A percentile compares a stretch with the other conserved stretches of the same genome.
phyloP scores from a whole-genome alignment of 768 basidiomycete species.

The Pleurotus ostreatus region DNA sequence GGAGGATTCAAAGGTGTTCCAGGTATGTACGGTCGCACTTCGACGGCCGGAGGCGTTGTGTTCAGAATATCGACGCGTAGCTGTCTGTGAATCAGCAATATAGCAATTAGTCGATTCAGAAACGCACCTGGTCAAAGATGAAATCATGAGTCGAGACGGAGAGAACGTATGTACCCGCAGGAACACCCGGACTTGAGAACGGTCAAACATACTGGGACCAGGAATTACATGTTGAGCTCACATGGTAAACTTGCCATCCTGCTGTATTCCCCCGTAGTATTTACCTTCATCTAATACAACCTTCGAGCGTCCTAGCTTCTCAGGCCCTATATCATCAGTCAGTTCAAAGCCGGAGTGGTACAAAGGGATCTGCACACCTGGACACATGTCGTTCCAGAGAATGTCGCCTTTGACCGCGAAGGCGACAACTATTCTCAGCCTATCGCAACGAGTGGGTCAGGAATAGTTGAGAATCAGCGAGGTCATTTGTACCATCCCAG shows the following conservation, averaged over 20 bases:
- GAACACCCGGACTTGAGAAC: slow-evolving; percentile 56
- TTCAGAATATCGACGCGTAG: slow-evolving; percentile 63
- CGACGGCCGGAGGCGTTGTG: slow-evolving; percentile 24
- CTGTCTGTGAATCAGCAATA: slow-evolving; percentile 30
- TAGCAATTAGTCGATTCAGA: background rate
- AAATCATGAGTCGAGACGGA: slow-evolving; percentile 66
- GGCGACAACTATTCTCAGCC: slow-evolving; percentile 29
- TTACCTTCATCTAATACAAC: slow-evolving; percentile 60
- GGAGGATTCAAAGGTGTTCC: slow-evolving; percentile 68
- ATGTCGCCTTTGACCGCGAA: slow-evolving; percentile 60
- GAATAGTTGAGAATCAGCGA: slow-evolving; percentile 1
- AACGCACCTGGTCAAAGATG: slow-evolving; percentile 62
- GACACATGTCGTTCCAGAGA: slow-evolving; percentile 70
- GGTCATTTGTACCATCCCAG: slow-evolving; percentile 19
- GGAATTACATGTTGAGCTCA: slow-evolving; percentile 26
- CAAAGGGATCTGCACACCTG: slow-evolving; percentile 32
- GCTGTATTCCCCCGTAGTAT: slow-evolving; percentile 47
- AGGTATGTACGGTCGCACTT: slow-evolving; percentile 59
- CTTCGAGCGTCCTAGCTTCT: slow-evolving; percentile 49
- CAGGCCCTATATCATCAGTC: slow-evolving; percentile 23
- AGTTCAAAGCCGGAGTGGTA: slow-evolving; percentile 5
- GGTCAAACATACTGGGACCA: background rate
- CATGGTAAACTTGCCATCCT: slow-evolving; percentile 66
- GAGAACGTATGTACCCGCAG: slow-evolving; percentile 65
- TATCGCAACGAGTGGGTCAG: slow-evolving; percentile 15